Evolutionary conservation across 352 stramenopile genomes (phyloP), one percentile per base, ranked within the genome.

Genomic region (Pythium rishiriense): DNA sequence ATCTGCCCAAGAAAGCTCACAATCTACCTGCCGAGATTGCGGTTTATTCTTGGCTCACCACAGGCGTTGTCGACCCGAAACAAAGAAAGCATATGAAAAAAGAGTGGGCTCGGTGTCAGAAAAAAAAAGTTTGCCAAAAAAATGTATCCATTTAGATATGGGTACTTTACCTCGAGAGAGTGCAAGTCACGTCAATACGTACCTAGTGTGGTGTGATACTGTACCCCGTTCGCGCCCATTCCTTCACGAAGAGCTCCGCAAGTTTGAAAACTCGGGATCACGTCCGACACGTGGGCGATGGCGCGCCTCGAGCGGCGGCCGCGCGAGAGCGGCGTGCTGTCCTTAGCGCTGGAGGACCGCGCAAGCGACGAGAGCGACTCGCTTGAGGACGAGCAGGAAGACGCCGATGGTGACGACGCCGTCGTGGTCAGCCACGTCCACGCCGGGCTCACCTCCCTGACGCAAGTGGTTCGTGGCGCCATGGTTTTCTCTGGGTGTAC

Each of bases 381-480:
- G 37, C 37, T 43, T 4, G 37, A 43, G 9, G 37, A 45, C 22
- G 48, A 37, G 10, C n/a, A 46, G 33, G 24, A 6, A 1, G 17
- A 41, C 19, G 48, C 35, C 6, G 42, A 57, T 2, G 45, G 17
- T 19, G 51, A 39, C 10, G 25, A 39, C 10, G 25, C 1, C 10
- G 54, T 46, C 10, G 54, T 46, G 31, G 43, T 71, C 22, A 71
- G 64, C 52, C 52, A 41, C 21, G 64, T 71, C 25, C 56, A 71
- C n/a, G 45, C 46, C 11, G 62, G 62, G 2, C 37, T 69, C 28
- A 47, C 26, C 9, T 64, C 62, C 47, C 19, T 69, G 1, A 28
- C 35, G 7, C 26, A 69, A 43, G 26, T 69, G 54, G 62, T 67
- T 6, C 28, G 58, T 29, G 6, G 31, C 31, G 31, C 6, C 6